phyloP scores from a whole-genome alignment of 805 yeast species.

The Lachancea dasiensis region DNA sequence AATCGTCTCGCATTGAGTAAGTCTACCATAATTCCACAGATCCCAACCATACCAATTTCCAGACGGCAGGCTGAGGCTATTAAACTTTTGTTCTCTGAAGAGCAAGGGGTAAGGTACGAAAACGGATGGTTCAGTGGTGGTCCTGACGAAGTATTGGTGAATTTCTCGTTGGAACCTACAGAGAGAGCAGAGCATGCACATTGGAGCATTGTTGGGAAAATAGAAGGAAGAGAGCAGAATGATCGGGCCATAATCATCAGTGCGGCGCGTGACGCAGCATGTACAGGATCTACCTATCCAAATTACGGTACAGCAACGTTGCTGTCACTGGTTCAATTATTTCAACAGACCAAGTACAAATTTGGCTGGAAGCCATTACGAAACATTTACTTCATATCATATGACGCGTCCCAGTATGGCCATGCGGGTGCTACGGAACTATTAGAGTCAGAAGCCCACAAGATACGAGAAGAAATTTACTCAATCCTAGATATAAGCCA shows the following conservation, averaged over 20 bases:
- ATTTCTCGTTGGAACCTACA: conserved; percentile 38
- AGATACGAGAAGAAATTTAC: conserved; percentile 53
- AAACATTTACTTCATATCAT: conserved; percentile 74
- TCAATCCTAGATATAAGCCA: conserved; percentile 65
- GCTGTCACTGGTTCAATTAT: conserved; percentile 62
- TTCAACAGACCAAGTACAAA: conserved; percentile 56
- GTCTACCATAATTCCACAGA: conserved; percentile 52
- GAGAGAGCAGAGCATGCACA: conserved; percentile 53
- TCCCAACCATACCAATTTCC: conserved; percentile 75
- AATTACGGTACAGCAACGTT: conserved; percentile 70
- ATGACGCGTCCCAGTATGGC: conserved; percentile 77
- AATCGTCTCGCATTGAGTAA: conserved; percentile 40
- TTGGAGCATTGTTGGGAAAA: conserved; percentile 74
- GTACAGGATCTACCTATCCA: conserved; percentile 67
- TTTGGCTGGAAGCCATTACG: conserved; percentile 80
- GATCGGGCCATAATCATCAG: conserved; percentile 73
- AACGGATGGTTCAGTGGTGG: conserved; percentile 22
- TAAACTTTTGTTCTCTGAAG: conserved; percentile 24
- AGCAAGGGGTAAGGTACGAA: conserved; percentile 22
- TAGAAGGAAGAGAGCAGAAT: conserved; percentile 74
- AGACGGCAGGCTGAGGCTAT: conserved; percentile 57
- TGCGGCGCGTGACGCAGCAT: conserved; percentile 72
- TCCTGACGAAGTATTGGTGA: conserved; percentile 15
- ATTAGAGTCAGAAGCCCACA: conserved; percentile 50
- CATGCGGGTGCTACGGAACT: conserved; percentile 81